Conservation (phyloP, 176 grass and related monocot genomes). For the Saccharum spontaneum region DNA sequence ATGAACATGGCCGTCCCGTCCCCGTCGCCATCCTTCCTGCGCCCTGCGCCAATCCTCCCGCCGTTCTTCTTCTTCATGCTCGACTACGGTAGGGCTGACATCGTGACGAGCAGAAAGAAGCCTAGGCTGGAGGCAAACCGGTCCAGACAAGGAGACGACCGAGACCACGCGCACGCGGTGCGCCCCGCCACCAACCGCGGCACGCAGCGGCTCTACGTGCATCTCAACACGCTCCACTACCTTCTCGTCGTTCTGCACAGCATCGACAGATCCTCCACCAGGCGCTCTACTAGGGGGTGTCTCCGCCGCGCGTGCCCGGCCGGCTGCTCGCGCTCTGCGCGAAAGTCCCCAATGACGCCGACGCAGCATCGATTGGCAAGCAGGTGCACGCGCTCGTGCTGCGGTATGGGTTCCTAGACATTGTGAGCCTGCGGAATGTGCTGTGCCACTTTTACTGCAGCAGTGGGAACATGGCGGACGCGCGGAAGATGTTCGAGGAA, state of each 20-base stretch:
- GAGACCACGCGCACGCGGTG: neutral
- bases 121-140: constrained; percentile 35
- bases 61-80: neutral
- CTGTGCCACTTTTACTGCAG: too few species aligned
- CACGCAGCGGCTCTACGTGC: constrained; percentile 71
- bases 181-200: constrained; percentile 50
- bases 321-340: too few species aligned
- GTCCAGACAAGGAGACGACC: neutral
- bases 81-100: neutral
- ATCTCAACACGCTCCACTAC: constrained; percentile 78
- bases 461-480: too few species aligned
- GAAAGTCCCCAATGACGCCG: too few species aligned
- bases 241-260: constrained; percentile 49
- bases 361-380: too few species aligned
- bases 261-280: constrained; percentile 59
- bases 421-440: too few species aligned
- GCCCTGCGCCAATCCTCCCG: too few species aligned
- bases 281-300: constrained; percentile 53
- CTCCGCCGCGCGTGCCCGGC: constrained; percentile 13
- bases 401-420: too few species aligned
- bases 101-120: neutral
- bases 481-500: too few species aligned
- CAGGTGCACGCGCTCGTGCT: too few species aligned
- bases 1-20: too few species aligned
- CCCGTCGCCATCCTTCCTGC: too few species aligned